Conservation (phyloP, 441 rosid species). For the Euphorbia schlechtendalii region DNA sequence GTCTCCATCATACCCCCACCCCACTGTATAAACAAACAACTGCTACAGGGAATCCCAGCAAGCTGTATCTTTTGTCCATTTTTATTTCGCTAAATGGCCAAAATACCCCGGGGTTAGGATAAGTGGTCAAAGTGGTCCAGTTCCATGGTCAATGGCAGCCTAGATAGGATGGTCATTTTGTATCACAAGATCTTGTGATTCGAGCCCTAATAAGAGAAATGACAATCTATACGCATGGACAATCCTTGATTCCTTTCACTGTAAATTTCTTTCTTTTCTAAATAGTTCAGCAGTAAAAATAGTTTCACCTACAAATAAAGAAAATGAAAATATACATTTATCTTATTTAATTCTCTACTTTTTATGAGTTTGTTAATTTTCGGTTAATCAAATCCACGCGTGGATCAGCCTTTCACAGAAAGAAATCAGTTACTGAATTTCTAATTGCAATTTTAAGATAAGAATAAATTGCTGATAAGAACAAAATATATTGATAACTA, state of each 20-base stretch:
- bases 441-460: too few relatives aligned
- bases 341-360: too few relatives aligned
- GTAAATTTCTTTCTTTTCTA: neutral
- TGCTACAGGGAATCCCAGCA: constrained; percentile 22
- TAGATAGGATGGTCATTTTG: constrained; percentile 26
- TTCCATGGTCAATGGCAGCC: constrained; percentile 25
- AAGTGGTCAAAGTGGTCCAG: constrained; percentile 32
- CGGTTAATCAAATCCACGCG: too few relatives aligned
- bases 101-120: constrained; percentile 8
- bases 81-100: constrained; percentile 5
- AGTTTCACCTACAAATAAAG: too few relatives aligned
- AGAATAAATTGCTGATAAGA: neutral
- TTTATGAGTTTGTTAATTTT: too few relatives aligned
- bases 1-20: constrained; percentile 12
- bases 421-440: too few relatives aligned
- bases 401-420: too few relatives aligned
- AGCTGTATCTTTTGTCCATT: neutral
- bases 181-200: constrained; percentile 11
- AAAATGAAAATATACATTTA: too few relatives aligned
- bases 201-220: constrained; percentile 23
- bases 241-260: neutral
- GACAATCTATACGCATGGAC: constrained; percentile 3
- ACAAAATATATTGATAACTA: too few relatives aligned
- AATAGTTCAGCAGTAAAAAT: neutral
- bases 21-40: constrained; percentile 25